These are phyloP conservation scores for Thalassiosira exigua DNA, from an alignment of 352 stramenopile genomes.

Conservation along the genomic window DNA sequence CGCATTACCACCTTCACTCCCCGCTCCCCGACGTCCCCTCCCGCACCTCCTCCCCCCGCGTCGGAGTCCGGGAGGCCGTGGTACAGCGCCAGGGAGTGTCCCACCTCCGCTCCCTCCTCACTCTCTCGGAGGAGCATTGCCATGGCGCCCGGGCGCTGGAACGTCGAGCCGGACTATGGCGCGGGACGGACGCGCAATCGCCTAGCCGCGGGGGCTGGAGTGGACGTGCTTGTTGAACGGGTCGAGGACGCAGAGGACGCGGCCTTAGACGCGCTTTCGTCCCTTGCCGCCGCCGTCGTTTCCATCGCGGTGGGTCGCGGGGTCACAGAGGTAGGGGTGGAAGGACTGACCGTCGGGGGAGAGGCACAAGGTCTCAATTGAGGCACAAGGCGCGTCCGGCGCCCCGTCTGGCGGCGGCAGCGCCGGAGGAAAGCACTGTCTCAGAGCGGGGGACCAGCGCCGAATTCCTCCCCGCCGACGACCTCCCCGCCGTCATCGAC, in stretches of 20 bases:
- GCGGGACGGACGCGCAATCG: conserved; percentile 70
- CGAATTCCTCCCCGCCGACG: background rate
- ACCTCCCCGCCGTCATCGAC: background rate
- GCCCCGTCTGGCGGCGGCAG: background rate
- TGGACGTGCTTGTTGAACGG: conserved; percentile 72
- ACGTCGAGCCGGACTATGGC: conserved; percentile 49
- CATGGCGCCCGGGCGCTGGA: conserved; percentile 55
- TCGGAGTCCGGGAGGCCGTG: conserved; percentile 48
- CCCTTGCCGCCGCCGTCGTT: conserved; percentile 18
- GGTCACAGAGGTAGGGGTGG: conserved; percentile 55
- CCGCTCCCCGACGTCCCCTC: conserved; percentile 2
- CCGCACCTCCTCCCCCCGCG: background rate
- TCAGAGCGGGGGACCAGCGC: background rate
- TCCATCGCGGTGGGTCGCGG: conserved; percentile 55
- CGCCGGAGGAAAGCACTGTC: background rate
- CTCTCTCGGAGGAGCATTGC: conserved; percentile 60
- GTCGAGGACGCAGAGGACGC: conserved; percentile 51
- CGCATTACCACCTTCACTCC: conserved; percentile 1
- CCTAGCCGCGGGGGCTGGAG: conserved; percentile 24
- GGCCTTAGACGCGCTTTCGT: conserved; percentile 28
- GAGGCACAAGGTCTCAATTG: conserved; percentile 41
- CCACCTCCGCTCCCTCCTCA: background rate
- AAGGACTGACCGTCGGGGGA: conserved; percentile 65
- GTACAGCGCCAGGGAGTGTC: conserved; percentile 61
- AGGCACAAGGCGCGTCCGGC: background rate